Conservation (phyloP, 352 stramenopile genomes). For the Phytophthora cactorum region DNA sequence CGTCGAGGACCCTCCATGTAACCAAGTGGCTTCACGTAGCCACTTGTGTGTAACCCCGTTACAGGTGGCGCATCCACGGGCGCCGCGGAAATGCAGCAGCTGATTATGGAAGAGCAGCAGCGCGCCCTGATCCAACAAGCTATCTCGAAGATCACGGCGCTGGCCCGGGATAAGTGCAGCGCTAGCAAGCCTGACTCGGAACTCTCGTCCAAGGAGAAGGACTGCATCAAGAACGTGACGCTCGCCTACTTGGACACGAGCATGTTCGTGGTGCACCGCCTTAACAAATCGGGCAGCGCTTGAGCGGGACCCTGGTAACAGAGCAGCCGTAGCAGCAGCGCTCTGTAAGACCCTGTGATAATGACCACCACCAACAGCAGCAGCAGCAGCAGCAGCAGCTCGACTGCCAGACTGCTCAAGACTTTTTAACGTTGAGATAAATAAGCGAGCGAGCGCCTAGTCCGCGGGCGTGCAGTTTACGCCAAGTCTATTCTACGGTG, state of each 20-base stretch:
- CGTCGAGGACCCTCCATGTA: too few species aligned
- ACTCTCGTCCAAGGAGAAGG: conserved; percentile 79
- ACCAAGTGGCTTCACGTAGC: too few species aligned
- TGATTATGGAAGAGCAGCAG: conserved; percentile 90
- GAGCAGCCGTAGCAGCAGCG: background rate
- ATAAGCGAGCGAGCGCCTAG: conserved; percentile 8
- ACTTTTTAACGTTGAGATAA: conserved; percentile 19
- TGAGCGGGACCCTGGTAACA: conserved; percentile 12
- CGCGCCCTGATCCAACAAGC: conserved; percentile 87
- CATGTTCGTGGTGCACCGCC: conserved; percentile 83
- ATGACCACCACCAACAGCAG: background rate
- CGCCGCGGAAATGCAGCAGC: conserved; percentile 75
- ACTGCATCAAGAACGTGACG: conserved; percentile 91
- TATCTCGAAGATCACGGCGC: conserved; percentile 89
- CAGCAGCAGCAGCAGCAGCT: background rate
- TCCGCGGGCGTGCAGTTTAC: conserved; percentile 5
- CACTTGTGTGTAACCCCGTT: too few species aligned
- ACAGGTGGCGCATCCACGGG: conserved; percentile 40
- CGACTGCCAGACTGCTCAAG: background rate
- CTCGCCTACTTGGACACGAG: conserved; percentile 89
- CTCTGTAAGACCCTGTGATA: background rate
- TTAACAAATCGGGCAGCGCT: conserved; percentile 73
- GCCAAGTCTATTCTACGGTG: conserved; percentile 16
- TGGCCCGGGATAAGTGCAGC: conserved; percentile 92
- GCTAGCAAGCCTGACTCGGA: conserved; percentile 83